These are phyloP conservation scores for Chaetomium sp. DNA, from an alignment of 2,329 filamentous ascomycete genomes.

Conservation along the genomic window DNA sequence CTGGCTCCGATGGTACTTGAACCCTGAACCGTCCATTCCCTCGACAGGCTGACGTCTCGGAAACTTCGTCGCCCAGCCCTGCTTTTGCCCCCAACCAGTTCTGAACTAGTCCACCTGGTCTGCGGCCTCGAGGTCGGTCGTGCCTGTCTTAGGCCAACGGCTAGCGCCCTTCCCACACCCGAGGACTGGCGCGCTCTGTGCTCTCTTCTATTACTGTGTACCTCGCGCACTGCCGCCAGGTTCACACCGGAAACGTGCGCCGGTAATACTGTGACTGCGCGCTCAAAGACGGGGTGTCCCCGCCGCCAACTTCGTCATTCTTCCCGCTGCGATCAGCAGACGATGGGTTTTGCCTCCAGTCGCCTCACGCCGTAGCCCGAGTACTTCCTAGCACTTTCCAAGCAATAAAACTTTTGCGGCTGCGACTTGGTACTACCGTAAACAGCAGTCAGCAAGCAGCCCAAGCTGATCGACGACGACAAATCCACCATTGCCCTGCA, in stretches of 20 bases:
- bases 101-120: neutral
- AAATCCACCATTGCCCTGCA: neutral
- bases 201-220: neutral
- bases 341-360: constrained; percentile 19
- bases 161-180: constrained; percentile 5
- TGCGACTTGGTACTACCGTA: constrained; percentile 11
- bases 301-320: constrained; percentile 26
- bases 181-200: neutral
- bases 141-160: constrained; percentile 26
- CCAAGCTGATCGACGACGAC: constrained; percentile 14
- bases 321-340: constrained; percentile 24
- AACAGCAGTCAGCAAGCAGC: constrained; percentile 10
- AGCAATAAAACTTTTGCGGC: neutral
- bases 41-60: constrained; percentile 21
- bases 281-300: constrained; percentile 18
- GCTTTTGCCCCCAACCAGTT: neutral
- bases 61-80: constrained; percentile 9
- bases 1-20: constrained; percentile 10
- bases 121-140: constrained; percentile 19
- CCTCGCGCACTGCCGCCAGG: constrained; percentile 2
- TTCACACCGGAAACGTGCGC: constrained; percentile 9
- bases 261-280: neutral
- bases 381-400: neutral
- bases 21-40: constrained; percentile 6
- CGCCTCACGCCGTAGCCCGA: constrained; percentile 11